Evolutionary conservation across 345 rosid species (phyloP).

Genomic region (Citrus trifoliata): DNA sequence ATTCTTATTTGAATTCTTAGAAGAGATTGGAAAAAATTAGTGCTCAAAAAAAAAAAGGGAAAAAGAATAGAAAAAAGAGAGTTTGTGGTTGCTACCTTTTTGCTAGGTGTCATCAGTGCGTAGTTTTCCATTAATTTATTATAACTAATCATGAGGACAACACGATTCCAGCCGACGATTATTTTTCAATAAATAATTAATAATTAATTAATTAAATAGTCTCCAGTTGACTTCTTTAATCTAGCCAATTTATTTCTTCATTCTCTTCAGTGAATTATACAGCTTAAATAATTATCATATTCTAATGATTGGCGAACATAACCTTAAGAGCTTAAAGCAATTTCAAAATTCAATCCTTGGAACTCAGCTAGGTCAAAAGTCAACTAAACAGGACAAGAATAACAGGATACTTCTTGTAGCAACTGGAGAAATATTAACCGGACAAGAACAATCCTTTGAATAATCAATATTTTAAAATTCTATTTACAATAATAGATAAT

Average conservation of each 20-base stretch:
- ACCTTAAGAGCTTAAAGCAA: not conserved
- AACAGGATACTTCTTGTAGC: not conserved
- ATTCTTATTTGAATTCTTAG: no score
- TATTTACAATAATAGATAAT: no score
- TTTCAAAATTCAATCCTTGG: not conserved
- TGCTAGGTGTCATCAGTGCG: not conserved
- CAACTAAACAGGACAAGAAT: not conserved
- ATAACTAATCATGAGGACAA: not conserved
- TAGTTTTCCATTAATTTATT: not conserved
- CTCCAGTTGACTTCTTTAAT: not conserved
- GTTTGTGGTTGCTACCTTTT: not conserved
- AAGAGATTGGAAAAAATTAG: not conserved
- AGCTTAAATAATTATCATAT: not conserved
- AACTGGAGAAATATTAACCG: no score
- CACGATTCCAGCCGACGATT: not conserved
- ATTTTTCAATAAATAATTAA: not conserved
- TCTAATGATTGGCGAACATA: not conserved
- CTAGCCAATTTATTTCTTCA: not conserved
- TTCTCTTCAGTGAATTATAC: not conserved
- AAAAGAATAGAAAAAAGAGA: not conserved
- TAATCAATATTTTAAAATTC: no score
- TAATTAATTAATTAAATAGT: not conserved
- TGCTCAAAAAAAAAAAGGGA: not conserved
- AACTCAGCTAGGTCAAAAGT: not conserved
- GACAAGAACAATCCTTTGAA: no score